phyloP scores from a whole-genome alignment of 1,284 basidiomycete genomes.

The Melampsora americana region DNA sequence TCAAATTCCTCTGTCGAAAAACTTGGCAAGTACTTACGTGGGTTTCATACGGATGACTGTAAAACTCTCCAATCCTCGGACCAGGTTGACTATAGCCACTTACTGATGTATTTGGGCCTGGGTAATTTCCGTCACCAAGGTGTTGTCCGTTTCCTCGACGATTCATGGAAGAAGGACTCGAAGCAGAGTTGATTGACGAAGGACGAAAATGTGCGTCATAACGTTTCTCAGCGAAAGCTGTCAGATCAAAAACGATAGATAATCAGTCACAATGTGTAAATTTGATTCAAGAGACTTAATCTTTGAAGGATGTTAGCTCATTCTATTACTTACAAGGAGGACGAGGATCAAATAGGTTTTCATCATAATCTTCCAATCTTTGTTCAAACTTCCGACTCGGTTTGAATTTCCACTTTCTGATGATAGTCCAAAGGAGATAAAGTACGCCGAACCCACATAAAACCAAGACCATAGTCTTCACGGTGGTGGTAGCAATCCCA shows the following conservation, averaged over 20 bases:
- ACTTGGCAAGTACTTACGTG: background rate
- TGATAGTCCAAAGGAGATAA: slow-evolving; percentile 36
- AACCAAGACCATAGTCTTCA: slow-evolving; percentile 27
- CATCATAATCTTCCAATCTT: slow-evolving; percentile 31
- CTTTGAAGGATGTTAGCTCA: too few species aligned
- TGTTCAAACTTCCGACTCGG: slow-evolving; percentile 28
- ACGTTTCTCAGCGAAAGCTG: background rate
- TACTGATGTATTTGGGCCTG: too few species aligned
- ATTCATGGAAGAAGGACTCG: background rate
- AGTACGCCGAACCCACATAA: background rate
- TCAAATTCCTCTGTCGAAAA: background rate
- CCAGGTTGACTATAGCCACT: background rate
- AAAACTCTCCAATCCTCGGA: background rate
- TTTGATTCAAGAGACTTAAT: background rate
- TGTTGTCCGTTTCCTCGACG: background rate
- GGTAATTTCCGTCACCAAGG: too few species aligned
- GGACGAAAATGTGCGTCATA: background rate
- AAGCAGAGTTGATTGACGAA: background rate
- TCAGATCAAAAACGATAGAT: background rate
- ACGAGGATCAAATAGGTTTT: slow-evolving; percentile 38
- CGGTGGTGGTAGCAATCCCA: slow-evolving; percentile 18
- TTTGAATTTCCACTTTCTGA: slow-evolving; percentile 40
- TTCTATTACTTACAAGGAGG: slow-evolving; percentile 37
- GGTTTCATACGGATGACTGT: background rate
- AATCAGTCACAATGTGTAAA: background rate